A percentile compares a stretch with the other conserved stretches of the same genome.
These are phyloP conservation scores for Clavaria fumosa DNA, from an alignment of 768 basidiomycete species.

Conservation along the genomic window DNA sequence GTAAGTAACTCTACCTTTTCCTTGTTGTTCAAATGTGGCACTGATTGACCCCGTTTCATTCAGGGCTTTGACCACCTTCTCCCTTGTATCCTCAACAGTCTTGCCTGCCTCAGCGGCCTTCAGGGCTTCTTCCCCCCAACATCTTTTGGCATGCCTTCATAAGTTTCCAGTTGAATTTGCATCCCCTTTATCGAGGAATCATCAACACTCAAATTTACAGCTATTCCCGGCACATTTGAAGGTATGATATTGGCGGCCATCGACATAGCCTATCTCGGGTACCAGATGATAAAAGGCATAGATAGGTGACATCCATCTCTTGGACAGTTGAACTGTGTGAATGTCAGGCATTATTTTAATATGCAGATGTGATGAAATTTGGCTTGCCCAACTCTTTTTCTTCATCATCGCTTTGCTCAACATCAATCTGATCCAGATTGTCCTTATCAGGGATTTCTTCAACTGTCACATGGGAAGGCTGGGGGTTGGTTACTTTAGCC, in stretches of 20 bases:
- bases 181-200: slow-evolving; percentile 17
- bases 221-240: slow-evolving; percentile 15
- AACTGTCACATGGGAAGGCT: no score
- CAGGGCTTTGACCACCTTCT: slow-evolving; percentile 3
- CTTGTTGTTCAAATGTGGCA: slow-evolving; percentile 16
- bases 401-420: not conserved
- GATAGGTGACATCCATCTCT: slow-evolving; percentile 19
- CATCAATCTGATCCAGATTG: not conserved
- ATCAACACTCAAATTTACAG: slow-evolving; percentile 15
- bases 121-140: slow-evolving; percentile 19
- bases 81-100: slow-evolving; percentile 1
- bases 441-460: no score
- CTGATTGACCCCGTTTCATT: slow-evolving; percentile 14
- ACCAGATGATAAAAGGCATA: slow-evolving; percentile 22
- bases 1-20: slow-evolving; percentile 18
- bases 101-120: slow-evolving; percentile 6
- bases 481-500: no score
- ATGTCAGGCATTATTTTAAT: not conserved
- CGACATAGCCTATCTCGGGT: slow-evolving; percentile 11
- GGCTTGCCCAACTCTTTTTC: not conserved
- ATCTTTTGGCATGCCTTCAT: slow-evolving; percentile 15
- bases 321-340: slow-evolving; percentile 7
- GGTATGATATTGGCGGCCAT: slow-evolving; percentile 13
- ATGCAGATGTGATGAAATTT: not conserved
- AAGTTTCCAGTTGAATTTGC: slow-evolving; percentile 18